Conservation (phyloP, 176 grass and related monocot genomes). For the Carex scoparia region DNA sequence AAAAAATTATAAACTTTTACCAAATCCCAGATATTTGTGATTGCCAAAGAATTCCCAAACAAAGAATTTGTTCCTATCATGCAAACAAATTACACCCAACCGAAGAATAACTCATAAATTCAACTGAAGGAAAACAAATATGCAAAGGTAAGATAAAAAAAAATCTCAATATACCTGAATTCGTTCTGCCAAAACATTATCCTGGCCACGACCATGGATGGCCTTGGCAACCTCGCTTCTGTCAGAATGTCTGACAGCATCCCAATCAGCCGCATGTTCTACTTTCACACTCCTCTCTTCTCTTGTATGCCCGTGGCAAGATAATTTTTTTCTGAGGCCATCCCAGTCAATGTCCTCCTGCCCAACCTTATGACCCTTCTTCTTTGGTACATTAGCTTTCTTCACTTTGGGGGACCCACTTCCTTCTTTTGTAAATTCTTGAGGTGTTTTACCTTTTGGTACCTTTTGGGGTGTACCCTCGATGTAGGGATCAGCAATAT, state of each 20-base stretch:
- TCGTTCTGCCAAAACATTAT: conserved; percentile 73
- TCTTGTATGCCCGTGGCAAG: conserved; percentile 28
- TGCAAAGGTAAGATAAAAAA: neutral
- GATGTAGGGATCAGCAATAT: conserved; percentile 31
- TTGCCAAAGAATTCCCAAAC: neutral
- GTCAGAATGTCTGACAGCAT: conserved; percentile 62
- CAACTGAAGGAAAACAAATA: neutral
- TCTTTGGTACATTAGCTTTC: conserved; percentile 5
- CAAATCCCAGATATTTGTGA: neutral
- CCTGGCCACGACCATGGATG: conserved; percentile 84
- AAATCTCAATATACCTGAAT: conserved; percentile 60
- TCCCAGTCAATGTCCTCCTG: conserved; percentile 69
- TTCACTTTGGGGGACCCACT: conserved; percentile 35
- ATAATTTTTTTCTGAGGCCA: conserved; percentile 38
- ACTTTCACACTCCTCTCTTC: conserved; percentile 44
- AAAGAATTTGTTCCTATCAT: neutral
- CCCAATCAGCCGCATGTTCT: conserved; percentile 77
- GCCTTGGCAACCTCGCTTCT: conserved; percentile 56
- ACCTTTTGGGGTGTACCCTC: conserved; percentile 27
- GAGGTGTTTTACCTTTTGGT: conserved; percentile 23
- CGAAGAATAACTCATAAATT: conserved; percentile 1
- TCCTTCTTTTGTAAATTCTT: conserved; percentile 40
- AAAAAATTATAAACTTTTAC: neutral
- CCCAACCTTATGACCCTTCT: conserved; percentile 2
- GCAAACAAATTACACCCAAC: neutral